phyloP scores from a whole-genome alignment of 495 filamentous ascomycete genomes.

The Penicillium atrosanguineum region DNA sequence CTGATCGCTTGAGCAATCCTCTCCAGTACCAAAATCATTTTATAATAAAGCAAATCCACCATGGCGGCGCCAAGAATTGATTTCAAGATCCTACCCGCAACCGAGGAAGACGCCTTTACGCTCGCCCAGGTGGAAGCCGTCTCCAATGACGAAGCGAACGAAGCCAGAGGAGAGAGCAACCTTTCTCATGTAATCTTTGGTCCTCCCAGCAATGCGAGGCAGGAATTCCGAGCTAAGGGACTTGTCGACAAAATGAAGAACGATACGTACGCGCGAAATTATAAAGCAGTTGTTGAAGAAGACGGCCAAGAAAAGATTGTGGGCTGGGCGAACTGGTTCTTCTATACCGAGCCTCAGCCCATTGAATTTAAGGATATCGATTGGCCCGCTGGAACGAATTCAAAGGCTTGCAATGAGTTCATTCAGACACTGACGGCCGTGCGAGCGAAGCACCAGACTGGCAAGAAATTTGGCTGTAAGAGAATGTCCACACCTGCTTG shows the following conservation, averaged over 20 bases:
- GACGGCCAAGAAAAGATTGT: conserved; percentile 10
- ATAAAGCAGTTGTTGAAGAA: conserved; percentile 8
- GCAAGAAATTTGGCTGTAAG: conserved; percentile 10
- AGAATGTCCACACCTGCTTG: not conserved
- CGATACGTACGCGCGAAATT: not conserved
- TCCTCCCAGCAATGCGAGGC: not conserved
- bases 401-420: conserved; percentile 2
- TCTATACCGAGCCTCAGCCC: conserved; percentile 3
- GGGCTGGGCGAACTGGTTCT: conserved; percentile 5
- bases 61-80: not conserved
- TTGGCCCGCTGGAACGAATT: conserved; percentile 1
- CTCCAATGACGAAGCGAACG: not conserved
- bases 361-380: conserved; percentile 11
- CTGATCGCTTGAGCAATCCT: not conserved
- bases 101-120: conserved; percentile 6
- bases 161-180: not conserved
- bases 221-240: conserved; percentile 2
- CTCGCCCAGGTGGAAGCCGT: conserved; percentile 9
- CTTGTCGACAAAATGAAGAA: conserved; percentile 1
- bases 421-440: not conserved
- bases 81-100: conserved; percentile 11
- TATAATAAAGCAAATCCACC: not conserved
- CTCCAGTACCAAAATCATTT: not conserved
- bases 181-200: conserved; percentile 6
- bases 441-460: conserved; percentile 11